phyloP scores from a whole-genome alignment of 129 eudicot genomes.

The Centella asiatica region DNA sequence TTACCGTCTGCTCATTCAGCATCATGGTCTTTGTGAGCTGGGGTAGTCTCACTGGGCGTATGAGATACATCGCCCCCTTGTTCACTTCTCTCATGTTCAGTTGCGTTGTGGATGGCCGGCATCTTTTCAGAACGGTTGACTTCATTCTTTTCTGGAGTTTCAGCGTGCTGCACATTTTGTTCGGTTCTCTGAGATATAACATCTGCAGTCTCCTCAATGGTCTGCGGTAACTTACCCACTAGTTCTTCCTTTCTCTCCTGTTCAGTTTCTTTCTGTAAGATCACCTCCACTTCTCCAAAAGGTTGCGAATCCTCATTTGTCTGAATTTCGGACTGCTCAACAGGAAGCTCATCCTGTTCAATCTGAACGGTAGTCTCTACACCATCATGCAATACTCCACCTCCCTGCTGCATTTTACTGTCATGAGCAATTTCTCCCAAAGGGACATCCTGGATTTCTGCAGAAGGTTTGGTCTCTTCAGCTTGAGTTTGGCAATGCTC shows the following conservation, averaged over 20 bases:
- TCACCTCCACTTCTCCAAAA: conserved; percentile 7
- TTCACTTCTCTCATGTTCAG: not conserved
- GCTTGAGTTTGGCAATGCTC: not conserved
- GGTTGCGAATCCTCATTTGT: conserved; percentile 2
- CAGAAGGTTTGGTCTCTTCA: not conserved
- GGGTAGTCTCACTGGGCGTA: not conserved
- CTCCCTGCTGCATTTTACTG: not conserved
- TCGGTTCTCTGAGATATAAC: too few relatives aligned
- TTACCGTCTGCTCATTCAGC: not conserved
- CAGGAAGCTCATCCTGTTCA: conserved; percentile 20
- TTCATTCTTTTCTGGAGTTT: not conserved
- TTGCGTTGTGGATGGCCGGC: not conserved
- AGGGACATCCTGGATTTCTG: not conserved
- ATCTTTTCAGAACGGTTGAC: not conserved
- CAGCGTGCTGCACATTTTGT: not conserved
- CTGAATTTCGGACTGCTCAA: conserved; percentile 21
- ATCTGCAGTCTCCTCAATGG: not conserved
- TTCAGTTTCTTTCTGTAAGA: conserved; percentile 9
- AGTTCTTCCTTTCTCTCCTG: conserved; percentile 11
- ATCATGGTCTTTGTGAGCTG: too few relatives aligned
- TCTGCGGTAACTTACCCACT: not conserved
- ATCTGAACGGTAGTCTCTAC: conserved; percentile 10
- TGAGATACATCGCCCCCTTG: not conserved
- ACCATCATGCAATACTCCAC: not conserved
- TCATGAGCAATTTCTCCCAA: not conserved